phyloP scores from a whole-genome alignment of 148 eudicot genomes.

The Vaccinium vitisidaea region DNA sequence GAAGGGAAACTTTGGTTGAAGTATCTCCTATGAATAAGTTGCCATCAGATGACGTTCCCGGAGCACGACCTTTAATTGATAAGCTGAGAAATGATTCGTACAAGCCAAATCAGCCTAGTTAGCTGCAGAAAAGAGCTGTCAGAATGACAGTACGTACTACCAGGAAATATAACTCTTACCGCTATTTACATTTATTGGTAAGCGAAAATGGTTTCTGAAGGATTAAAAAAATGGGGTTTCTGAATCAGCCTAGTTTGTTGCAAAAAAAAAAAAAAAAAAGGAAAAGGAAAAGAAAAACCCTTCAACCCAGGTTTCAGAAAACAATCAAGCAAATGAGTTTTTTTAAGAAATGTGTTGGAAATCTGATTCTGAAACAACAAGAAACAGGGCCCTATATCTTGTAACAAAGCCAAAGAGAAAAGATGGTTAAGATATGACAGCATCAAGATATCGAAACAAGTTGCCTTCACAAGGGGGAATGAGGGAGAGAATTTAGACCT shows the following conservation, averaged over 20 bases:
- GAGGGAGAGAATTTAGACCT: constrained; percentile 7
- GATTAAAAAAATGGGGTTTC: background rate
- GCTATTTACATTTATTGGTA: background rate
- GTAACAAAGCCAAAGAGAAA: background rate
- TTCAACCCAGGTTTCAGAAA: background rate
- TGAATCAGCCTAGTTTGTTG: background rate
- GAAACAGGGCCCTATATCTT: no score
- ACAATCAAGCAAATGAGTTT: background rate
- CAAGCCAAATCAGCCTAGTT: background rate
- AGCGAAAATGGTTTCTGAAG: background rate
- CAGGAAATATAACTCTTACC: background rate
- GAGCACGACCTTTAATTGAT: background rate
- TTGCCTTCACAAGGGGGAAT: background rate
- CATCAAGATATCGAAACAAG: background rate
- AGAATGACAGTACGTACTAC: background rate
- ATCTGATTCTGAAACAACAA: background rate
- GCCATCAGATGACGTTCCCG: background rate
- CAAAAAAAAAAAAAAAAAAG: background rate
- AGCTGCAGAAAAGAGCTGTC: background rate
- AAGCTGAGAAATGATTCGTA: background rate
- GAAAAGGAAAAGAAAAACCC: no score
- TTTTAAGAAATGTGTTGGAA: background rate
- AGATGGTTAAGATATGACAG: background rate
- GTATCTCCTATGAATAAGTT: background rate
- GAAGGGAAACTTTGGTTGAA: background rate